These are phyloP conservation scores for Funneliformis mosseae DNA, from an alignment of 192 early-diverging fungal species.

Conservation along the genomic window DNA sequence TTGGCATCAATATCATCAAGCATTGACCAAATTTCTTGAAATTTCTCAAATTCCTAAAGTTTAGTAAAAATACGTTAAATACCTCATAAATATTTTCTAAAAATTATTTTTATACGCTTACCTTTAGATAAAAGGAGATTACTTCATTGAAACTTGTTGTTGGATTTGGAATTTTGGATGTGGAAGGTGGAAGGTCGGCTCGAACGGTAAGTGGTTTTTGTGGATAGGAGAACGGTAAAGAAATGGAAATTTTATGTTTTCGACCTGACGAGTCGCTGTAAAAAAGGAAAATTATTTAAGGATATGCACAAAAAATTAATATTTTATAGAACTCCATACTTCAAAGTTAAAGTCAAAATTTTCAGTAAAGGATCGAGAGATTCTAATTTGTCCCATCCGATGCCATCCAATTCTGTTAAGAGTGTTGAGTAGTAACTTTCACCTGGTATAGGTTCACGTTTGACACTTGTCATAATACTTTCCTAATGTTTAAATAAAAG, in stretches of 20 bases:
- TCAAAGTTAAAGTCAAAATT: slow-evolving; percentile 12
- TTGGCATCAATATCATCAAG: slow-evolving; percentile 28
- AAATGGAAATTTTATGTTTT: slow-evolving; percentile 17
- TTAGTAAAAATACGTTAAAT: no score
- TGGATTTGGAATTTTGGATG: neutral
- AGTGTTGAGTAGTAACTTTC: slow-evolving; percentile 22
- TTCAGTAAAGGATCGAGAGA: slow-evolving; percentile 28
- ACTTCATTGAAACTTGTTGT: neutral
- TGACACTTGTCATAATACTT: slow-evolving; percentile 18
- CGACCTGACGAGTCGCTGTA: slow-evolving; percentile 30
- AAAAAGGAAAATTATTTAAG: neutral
- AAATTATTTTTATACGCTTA: neutral
- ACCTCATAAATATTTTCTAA: no score
- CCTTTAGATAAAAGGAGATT: slow-evolving; percentile 1
- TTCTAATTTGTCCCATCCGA: slow-evolving; percentile 35
- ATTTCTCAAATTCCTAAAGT: slow-evolving; percentile 27
- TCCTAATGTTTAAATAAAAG: slow-evolving; percentile 11
- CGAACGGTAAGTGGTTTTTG: neutral
- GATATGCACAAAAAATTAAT: neutral
- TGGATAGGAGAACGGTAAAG: slow-evolving; percentile 24
- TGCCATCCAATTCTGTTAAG: slow-evolving; percentile 7
- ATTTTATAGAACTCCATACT: neutral
- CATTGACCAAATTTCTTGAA: slow-evolving; percentile 32
- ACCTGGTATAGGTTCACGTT: neutral
- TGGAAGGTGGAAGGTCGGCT: neutral